Evolutionary conservation across 2,329 filamentous ascomycete genomes (phyloP).

Genomic region (Hypoxylon sp.): DNA sequence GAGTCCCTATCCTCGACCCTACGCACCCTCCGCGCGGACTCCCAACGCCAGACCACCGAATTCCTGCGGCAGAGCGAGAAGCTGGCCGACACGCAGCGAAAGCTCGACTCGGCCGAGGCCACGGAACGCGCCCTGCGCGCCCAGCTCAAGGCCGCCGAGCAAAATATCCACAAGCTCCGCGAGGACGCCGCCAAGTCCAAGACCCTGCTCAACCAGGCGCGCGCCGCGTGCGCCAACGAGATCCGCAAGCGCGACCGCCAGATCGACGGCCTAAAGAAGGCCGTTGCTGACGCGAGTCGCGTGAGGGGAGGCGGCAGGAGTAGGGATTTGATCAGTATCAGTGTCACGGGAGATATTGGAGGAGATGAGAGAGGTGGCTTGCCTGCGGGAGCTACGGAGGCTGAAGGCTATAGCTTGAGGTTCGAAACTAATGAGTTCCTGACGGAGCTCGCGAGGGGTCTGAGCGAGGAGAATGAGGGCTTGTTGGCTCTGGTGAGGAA

Average conservation of each 20-base stretch:
- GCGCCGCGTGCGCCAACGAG: constrained; percentile 90
- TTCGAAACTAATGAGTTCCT: constrained; percentile 93
- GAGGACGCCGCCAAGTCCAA: constrained; percentile 88
- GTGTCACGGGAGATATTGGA: constrained; percentile 70
- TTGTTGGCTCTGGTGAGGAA: constrained; percentile 79
- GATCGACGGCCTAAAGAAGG: constrained; percentile 89
- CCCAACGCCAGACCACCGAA: constrained; percentile 79
- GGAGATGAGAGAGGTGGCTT: constrained; percentile 50
- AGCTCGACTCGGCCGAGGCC: constrained; percentile 72
- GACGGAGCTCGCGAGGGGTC: constrained; percentile 82
- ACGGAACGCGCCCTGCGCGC: constrained; percentile 78
- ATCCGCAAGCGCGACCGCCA: constrained; percentile 91
- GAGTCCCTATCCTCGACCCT: constrained; percentile 86
- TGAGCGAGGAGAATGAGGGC: constrained; percentile 93
- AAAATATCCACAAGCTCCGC: constrained; percentile 80
- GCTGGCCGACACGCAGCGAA: constrained; percentile 68
- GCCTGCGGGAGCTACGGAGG: constrained; percentile 55
- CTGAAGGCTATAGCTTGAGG: constrained; percentile 77
- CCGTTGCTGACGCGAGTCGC: constrained; percentile 79
- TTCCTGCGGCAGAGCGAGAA: constrained; percentile 72
- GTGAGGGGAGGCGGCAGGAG: constrained; percentile 71
- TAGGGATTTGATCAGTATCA: constrained; percentile 70
- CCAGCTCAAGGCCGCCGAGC: constrained; percentile 81
- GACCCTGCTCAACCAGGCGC: constrained; percentile 83
- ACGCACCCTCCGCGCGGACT: constrained; percentile 80